Percentiles rank a stretch among this genome's conserved stretches.
Evolutionary conservation across 306 rosid species (phyloP).

Genomic region (Rosa lucieae): DNA sequence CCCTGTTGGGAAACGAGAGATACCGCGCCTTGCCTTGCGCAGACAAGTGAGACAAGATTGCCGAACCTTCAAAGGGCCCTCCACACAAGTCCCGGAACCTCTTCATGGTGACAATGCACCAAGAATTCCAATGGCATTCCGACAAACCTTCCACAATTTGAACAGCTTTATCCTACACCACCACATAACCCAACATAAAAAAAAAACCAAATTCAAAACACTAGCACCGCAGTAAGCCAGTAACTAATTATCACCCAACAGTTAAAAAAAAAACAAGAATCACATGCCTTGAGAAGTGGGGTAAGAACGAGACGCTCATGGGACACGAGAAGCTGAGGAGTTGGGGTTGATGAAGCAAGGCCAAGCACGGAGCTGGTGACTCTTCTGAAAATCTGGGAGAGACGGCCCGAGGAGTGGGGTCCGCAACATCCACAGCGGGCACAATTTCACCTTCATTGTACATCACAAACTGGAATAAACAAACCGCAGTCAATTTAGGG

Average conservation of each 20-base stretch:
- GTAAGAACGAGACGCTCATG: constrained; percentile 50
- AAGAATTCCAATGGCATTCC: constrained; percentile 70
- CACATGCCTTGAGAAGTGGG: constrained; percentile 55
- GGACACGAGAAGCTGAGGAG: constrained; percentile 31
- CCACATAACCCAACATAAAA: constrained; percentile 10
- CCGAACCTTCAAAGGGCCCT: constrained; percentile 61
- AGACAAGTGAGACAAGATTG: constrained; percentile 59
- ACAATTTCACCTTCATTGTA: constrained; percentile 67
- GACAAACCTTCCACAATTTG: constrained; percentile 54
- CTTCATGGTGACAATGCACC: constrained; percentile 61
- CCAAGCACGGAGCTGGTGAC: constrained; percentile 40
- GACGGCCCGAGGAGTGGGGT: constrained; percentile 57
- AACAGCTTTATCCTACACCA: constrained; percentile 61
- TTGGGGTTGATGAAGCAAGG: constrained; percentile 15
- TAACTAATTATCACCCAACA: not conserved
- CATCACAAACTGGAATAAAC: constrained; percentile 62
- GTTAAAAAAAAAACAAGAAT: no score
- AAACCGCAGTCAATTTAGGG: constrained; percentile 13
- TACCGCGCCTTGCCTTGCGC: constrained; percentile 64
- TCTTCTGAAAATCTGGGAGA: constrained; percentile 48
- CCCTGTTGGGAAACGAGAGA: constrained; percentile 47
- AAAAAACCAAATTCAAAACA: not conserved
- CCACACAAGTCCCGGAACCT: constrained; percentile 71
- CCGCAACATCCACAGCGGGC: constrained; percentile 47
- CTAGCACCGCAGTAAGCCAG: not conserved